These are phyloP conservation scores for Tetradesmus obliquus DNA, from an alignment of 139 green algal species.

Conservation along the genomic window DNA sequence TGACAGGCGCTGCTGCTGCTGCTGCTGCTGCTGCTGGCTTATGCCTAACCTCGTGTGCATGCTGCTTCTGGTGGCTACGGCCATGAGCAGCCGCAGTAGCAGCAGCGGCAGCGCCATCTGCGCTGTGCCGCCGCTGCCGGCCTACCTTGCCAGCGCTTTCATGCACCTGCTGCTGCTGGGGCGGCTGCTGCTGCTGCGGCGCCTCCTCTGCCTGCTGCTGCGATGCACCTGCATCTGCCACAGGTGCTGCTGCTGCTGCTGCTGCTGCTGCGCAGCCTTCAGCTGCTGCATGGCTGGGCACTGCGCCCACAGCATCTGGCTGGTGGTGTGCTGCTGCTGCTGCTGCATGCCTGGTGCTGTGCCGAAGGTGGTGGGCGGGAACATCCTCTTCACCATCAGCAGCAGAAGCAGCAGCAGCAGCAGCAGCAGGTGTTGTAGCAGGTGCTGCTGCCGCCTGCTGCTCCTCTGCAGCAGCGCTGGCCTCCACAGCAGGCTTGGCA, in stretches of 20 bases:
- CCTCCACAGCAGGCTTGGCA: not conserved
- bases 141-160: not conserved
- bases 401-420: slow-evolving; percentile 15
- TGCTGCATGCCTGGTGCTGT: not conserved
- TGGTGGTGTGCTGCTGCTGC: not conserved
- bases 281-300: not conserved
- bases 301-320: not conserved
- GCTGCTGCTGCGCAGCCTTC: slow-evolving; percentile 2
- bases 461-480: not conserved
- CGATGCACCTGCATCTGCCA: not conserved
- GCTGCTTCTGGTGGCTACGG: not conserved
- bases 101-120: not conserved
- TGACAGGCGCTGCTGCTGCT: too few species aligned
- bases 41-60: not conserved
- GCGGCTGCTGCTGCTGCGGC: not conserved
- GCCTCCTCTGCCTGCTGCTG: not conserved
- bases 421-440: not conserved
- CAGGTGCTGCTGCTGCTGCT: not conserved
- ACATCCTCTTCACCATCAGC: not conserved
- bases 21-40: not conserved
- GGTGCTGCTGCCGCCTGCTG: not conserved
- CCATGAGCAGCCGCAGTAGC: not conserved
- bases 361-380: not conserved
- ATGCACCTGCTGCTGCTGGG: not conserved
- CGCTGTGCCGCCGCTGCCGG: not conserved